Percentiles rank a stretch among this genome's conserved stretches.
These are phyloP conservation scores for Urochloa ruziziensis DNA, from an alignment of 176 grass and related monocot species.

Conservation along the genomic window DNA sequence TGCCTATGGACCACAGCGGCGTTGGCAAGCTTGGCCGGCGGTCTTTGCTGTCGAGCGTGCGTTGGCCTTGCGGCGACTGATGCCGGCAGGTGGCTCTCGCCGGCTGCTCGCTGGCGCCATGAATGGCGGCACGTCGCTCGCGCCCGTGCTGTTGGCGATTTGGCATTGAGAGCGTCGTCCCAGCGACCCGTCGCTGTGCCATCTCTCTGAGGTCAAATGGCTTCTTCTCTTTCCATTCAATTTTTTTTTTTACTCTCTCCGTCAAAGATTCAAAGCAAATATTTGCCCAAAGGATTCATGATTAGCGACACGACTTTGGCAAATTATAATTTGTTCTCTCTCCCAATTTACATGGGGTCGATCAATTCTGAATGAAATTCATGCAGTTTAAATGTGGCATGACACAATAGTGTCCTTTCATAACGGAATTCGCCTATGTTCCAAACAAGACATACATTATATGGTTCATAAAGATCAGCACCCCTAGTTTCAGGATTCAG, in stretches of 20 bases:
- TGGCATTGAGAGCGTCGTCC: neutral
- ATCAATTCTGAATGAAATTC: neutral
- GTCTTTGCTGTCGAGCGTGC: constrained; percentile 17
- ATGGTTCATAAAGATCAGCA: neutral
- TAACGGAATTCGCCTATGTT: neutral
- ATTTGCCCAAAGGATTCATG: neutral
- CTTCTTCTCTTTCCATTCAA: neutral
- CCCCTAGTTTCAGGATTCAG: too few relatives aligned
- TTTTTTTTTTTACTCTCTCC: neutral
- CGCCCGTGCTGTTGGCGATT: neutral
- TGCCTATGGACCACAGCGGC: neutral
- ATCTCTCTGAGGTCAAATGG: constrained; percentile 14
- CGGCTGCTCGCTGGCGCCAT: constrained; percentile 3
- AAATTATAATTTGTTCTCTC: neutral
- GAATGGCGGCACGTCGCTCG: constrained; percentile 16
- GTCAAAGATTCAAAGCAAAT: neutral
- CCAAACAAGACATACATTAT: neutral
- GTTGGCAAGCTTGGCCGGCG: neutral
- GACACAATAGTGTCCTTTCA: too few relatives aligned
- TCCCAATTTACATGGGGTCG: neutral
- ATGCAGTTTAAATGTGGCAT: neutral
- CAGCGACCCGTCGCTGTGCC: constrained; percentile 25
- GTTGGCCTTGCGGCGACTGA: neutral
- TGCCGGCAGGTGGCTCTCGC: neutral
- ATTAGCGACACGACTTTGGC: neutral